Base-by-base conservation (phyloP, 257 asterid species). In the Plectranthus barbatus region DNA sequence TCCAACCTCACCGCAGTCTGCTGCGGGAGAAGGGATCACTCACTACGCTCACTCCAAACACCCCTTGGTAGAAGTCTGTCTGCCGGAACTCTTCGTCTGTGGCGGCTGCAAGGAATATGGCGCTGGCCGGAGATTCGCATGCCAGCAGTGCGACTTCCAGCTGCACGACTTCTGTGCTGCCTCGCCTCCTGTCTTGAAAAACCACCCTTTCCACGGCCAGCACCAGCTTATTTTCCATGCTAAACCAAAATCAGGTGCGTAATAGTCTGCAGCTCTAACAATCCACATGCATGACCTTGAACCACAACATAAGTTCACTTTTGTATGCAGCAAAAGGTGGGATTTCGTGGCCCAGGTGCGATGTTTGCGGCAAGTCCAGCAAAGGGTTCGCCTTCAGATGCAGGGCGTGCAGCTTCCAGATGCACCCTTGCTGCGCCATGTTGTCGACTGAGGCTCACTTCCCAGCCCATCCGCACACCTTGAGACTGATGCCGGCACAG, bases 361-460 rank as follows among this genome's bases (percentile, higher is more conserved):
- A 85, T 39, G 75, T 87, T 0, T 90, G 95, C 48, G 75, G 78
- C 39, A 90, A 80, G 70, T 80, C 95, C 4, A 44, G 76, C 23
- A 87, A 79, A 69, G 97, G 97, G 9, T 90, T 87, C 47, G 72
- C 83, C 62, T 90, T 66, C 75, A 48, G 95, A 76, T 90, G 97
- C 83, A 66, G 84, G 59, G 88, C 90, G 1, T 90, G 97, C 74
- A 81, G 70, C 56, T 90, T 90, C 84, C 94, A 86, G 76, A 87
- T 90, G 88, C 97, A 90, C 76, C 97, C 97, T 0, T 83, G 95
- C 65, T 90, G 97, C 36, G 95, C 94, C 60, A 83, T 75, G 92
- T 84, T 90, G 46, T 68, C 90, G 13, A 48, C 72, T 0, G 86
- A 85, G 50, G 75, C 79, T 68, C 69, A 46, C 44, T 67, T 72